phyloP scores from a whole-genome alignment of 257 asterid genomes.

The Solanum peruvianum region DNA sequence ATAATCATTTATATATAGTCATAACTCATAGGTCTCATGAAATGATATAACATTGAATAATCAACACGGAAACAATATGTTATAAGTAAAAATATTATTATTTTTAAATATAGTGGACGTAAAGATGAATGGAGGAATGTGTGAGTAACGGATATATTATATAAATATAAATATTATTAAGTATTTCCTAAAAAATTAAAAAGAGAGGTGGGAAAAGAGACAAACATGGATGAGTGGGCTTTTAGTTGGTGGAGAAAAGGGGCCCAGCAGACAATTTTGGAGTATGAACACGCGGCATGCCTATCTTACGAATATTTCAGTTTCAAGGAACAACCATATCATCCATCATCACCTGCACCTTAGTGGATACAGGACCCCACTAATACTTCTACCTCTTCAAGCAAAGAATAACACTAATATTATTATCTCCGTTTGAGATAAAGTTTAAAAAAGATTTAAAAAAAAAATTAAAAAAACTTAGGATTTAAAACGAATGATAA shows the following conservation, averaged over 20 bases:
- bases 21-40: too few species aligned
- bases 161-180: too few species aligned
- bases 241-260: background rate
- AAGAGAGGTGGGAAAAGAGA: background rate
- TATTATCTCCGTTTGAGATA: too few species aligned
- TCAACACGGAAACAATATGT: too few species aligned
- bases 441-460: too few species aligned
- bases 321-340: constrained; percentile 27
- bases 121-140: background rate
- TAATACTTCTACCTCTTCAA: constrained; percentile 15
- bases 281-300: constrained; percentile 33
- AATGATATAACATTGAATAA: too few species aligned
- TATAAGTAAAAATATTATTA: too few species aligned
- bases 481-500: too few species aligned
- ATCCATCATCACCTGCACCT: constrained; percentile 5
- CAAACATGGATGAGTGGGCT: background rate
- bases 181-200: background rate
- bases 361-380: constrained; percentile 25
- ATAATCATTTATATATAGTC: background rate
- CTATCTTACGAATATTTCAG: constrained; percentile 33
- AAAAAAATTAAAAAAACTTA: too few species aligned
- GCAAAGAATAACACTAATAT: constrained; percentile 19
- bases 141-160: background rate
- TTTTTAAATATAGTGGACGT: too few species aligned
- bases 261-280: background rate